Conservation (phyloP, 495 filamentous ascomycete species). For the Chaetomium cochliodes region DNA sequence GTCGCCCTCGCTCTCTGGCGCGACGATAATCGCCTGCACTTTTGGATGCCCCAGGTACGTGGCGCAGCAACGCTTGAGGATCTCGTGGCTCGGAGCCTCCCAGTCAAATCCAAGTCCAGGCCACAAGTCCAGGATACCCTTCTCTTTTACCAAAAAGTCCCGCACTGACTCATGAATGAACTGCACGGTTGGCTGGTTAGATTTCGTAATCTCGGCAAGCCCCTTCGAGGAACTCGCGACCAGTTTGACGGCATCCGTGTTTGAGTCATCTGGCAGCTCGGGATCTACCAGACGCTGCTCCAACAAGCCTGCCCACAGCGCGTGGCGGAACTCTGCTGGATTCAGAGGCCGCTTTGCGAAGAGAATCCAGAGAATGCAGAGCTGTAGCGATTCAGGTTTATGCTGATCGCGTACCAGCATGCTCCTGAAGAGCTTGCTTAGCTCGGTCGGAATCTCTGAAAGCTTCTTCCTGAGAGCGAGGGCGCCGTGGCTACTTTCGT, state of each 20-base stretch:
- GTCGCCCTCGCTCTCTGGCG: not conserved
- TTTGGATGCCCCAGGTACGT: constrained; percentile 21
- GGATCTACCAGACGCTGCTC: not conserved
- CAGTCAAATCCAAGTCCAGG: constrained; percentile 32
- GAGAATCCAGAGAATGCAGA: constrained; percentile 42
- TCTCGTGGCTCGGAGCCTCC: constrained; percentile 35
- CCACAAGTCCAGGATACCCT: constrained; percentile 40
- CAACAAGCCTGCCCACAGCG: constrained; percentile 31
- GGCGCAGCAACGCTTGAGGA: constrained; percentile 38
- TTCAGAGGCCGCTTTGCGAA: constrained; percentile 36
- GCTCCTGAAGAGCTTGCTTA: constrained; percentile 35
- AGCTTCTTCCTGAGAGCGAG: constrained; percentile 26
- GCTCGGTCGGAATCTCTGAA: constrained; percentile 30
- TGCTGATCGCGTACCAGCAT: constrained; percentile 36
- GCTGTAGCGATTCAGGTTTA: constrained; percentile 29
- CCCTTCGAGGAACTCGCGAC: constrained; percentile 38
- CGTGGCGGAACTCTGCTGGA: constrained; percentile 38
- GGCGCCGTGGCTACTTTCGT: constrained; percentile 24
- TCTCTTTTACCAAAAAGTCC: constrained; percentile 32
- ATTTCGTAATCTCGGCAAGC: constrained; percentile 34
- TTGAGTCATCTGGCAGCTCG: constrained; percentile 2
- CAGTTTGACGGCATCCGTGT: constrained; percentile 24
- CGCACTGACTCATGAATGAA: constrained; percentile 46
- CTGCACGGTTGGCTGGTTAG: constrained; percentile 34
- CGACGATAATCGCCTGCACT: not conserved